Base-by-base conservation (phyloP, 1,139 yeast genomes). In the Magnusiomyces suaveolens region DNA sequence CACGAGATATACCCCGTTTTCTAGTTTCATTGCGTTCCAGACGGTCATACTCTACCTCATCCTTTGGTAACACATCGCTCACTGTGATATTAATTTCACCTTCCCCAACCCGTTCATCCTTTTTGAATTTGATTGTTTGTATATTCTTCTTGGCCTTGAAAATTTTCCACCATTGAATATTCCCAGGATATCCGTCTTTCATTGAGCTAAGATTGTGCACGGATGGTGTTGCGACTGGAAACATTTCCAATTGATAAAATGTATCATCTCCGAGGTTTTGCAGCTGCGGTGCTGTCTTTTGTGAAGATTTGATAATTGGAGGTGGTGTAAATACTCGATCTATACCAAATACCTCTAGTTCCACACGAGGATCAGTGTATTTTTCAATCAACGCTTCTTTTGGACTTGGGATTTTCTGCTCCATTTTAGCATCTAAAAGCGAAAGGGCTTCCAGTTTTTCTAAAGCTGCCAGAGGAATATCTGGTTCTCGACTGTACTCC, bases 151-250 rank as follows among this genome's bases (percentile, higher is more conserved):
- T 50, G 25, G 54, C 44, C 38, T 53, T 51, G 47, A 46, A 26
- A 14, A 57, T 52, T 51, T 54, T 51, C 64, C 63, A 62, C 65
- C 65, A 62, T 39, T 60, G 59, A 21, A 56, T 49, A 25, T 53
- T 53, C 12, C 65, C 65, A 10, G 58, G 57, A 36, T 56, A 54
- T 3, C 59, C 59, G 12, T 54, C 54, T 10, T 56, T 59, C 29
- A 54, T 29, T 21, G 52, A 51, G 38, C 60, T 58, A 18, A 62
- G 56, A 54, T 60, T 59, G 50, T 57, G 54, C 10, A 60, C 55
- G 25, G 57, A 57, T 14, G 64, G 63, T 39, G 63, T 60, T 1
- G 63, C 56, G 20, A 60, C 53, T 20, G 62, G 54, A 29, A 56
- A 55, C 3, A 60, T 55, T 33, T 48, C 49, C 26, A 59, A 32